Conservation (phyloP, 2,329 filamentous ascomycete genomes). For the Metarhizium anisopliae region DNA sequence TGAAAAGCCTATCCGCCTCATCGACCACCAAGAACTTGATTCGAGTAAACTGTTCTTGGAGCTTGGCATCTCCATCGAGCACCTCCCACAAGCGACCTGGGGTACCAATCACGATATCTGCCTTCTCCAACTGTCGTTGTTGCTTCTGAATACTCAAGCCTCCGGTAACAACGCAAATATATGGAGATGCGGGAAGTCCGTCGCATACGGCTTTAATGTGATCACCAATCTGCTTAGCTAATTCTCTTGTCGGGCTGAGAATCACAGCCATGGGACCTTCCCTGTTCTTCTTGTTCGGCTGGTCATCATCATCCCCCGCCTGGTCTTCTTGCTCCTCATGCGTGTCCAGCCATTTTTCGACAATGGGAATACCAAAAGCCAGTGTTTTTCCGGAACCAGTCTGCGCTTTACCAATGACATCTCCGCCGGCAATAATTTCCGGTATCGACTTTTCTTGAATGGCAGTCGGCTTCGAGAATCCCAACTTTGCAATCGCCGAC, state of each 20-base stretch:
- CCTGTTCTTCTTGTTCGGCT: conserved; percentile 11
- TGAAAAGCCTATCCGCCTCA: conserved; percentile 86
- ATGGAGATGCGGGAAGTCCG: conserved; percentile 50
- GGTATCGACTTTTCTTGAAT: conserved; percentile 80
- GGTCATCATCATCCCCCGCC: conserved; percentile 5
- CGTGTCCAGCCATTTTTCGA: conserved; percentile 67
- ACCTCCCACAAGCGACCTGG: conserved; percentile 94
- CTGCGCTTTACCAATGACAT: conserved; percentile 91
- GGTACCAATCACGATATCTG: conserved; percentile 88
- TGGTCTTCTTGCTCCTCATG: conserved; percentile 26
- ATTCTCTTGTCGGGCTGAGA: conserved; percentile 82
- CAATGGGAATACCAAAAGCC: conserved; percentile 86
- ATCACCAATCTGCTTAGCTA: conserved; percentile 82
- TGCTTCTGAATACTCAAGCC: conserved; percentile 94
- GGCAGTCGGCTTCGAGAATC: conserved; percentile 69
- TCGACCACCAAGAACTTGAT: conserved; percentile 84
- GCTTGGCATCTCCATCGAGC: conserved; percentile 62
- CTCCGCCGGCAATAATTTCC: conserved; percentile 70
- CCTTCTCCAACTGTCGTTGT: conserved; percentile 70
- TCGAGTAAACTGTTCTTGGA: conserved; percentile 61
- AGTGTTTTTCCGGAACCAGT: conserved; percentile 96
- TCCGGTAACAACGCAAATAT: conserved; percentile 83
- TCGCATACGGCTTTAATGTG: conserved; percentile 71
- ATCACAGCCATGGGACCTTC: conserved; percentile 64
- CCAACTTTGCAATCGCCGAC: conserved; percentile 66